Evolutionary conservation across 1,139 yeast genomes (phyloP).

Genomic region (Kurtzmaniella quercitrusa): DNA sequence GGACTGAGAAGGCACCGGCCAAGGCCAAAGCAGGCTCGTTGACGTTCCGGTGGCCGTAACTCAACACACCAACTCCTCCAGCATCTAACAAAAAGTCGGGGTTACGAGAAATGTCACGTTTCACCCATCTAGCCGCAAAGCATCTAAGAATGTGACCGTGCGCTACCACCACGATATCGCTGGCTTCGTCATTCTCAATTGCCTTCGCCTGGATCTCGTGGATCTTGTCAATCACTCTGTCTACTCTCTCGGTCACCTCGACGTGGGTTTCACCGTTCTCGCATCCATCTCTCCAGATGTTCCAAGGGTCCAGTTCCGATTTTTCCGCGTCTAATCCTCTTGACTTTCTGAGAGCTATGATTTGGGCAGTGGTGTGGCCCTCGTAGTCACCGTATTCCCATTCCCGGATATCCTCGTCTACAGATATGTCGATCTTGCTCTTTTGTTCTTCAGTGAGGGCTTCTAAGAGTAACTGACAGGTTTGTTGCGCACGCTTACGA

Average conservation of each 20-base stretch:
- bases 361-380: conserved; percentile 69
- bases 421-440: conserved; percentile 39
- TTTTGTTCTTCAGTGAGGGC: conserved; percentile 44
- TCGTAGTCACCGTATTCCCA: conserved; percentile 98
- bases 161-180: conserved; percentile 80
- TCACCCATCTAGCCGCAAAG: conserved; percentile 85
- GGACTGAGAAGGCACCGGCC: conserved; percentile 76
- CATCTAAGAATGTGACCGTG: conserved; percentile 93
- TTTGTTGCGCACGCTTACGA: conserved; percentile 70
- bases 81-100: conserved; percentile 87
- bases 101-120: conserved; percentile 50
- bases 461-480: conserved; percentile 56
- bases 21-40: conserved; percentile 82
- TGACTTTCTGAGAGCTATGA: conserved; percentile 51
- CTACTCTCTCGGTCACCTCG: conserved; percentile 67
- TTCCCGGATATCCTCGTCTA: conserved; percentile 74
- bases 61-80: conserved; percentile 90
- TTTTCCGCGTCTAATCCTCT: conserved; percentile 51
- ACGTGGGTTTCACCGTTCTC: conserved; percentile 76
- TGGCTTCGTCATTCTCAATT: conserved; percentile 45
- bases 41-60: conserved; percentile 81
- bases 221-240: conserved; percentile 60
- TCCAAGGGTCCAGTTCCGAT: conserved; percentile 50
- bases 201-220: conserved; percentile 60
- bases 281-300: conserved; percentile 90